These are phyloP conservation scores for Cucumis hystrix DNA, from an alignment of 306 rosid genomes.

Conservation along the genomic window DNA sequence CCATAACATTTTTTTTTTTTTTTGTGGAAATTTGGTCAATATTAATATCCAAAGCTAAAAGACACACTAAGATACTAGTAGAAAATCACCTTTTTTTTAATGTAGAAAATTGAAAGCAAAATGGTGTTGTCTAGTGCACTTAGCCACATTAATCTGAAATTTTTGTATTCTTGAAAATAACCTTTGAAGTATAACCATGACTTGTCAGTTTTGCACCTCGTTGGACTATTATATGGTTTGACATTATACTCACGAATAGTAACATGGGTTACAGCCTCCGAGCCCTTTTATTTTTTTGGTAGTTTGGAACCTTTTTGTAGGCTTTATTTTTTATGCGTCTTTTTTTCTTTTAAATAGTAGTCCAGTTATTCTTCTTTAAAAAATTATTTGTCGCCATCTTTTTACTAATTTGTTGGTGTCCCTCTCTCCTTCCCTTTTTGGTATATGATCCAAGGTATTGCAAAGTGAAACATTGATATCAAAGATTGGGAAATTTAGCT, in stretches of 20 bases:
- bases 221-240: not conserved
- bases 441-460: constrained; percentile 40
- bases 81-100: not conserved
- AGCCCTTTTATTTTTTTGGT: no score
- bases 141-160: not conserved
- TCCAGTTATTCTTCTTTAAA: no score
- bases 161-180: not conserved
- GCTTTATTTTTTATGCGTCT: no score
- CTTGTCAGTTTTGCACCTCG: not conserved
- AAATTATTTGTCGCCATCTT: not conserved
- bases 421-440: constrained; percentile 6
- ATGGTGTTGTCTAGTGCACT: not conserved
- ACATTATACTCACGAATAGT: not conserved
- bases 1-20: not conserved
- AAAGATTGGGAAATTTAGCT: constrained; percentile 37
- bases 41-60: not conserved
- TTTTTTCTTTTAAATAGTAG: no score
- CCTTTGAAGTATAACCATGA: constrained; percentile 10
- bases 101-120: not conserved
- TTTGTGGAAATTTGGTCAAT: not conserved
- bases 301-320: no score
- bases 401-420: not conserved
- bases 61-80: not conserved
- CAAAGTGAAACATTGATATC: constrained; percentile 59
- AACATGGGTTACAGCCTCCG: not conserved